Conservation (phyloP, 2,329 filamentous ascomycete genomes). For the Colletotrichum siamense region DNA sequence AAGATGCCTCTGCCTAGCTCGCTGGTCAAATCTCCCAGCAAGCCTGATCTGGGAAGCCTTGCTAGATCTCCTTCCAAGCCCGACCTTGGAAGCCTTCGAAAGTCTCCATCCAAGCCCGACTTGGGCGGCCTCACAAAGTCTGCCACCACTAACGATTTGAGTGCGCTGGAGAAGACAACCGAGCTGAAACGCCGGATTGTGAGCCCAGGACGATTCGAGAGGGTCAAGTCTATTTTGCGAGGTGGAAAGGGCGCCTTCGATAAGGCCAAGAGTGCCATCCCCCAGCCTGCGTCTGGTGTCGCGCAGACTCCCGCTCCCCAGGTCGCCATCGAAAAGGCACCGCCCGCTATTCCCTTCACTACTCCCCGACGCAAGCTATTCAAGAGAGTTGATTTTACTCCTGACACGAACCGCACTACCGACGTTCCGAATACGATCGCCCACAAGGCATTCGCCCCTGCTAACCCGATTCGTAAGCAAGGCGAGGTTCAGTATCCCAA, state of each 20-base stretch:
- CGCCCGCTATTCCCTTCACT: constrained; percentile 59
- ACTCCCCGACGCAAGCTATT: constrained; percentile 70
- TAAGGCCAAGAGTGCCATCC: constrained; percentile 53
- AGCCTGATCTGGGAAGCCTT: constrained; percentile 11
- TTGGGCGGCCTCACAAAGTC: constrained; percentile 51
- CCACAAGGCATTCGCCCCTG: constrained; percentile 56
- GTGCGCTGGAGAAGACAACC: constrained; percentile 33
- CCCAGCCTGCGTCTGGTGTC: constrained; percentile 41
- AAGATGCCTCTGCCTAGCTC: constrained; percentile 60
- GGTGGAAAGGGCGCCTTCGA: constrained; percentile 40
- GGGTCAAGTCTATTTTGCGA: constrained; percentile 63
- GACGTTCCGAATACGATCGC: constrained; percentile 41
- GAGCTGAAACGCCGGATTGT: constrained; percentile 43
- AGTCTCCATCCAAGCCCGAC: constrained; percentile 58
- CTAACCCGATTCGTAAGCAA: constrained; percentile 35
- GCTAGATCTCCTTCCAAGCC: constrained; percentile 59
- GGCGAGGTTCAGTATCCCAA: constrained; percentile 38
- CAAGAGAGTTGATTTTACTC: constrained; percentile 84
- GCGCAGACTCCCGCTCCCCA: constrained; percentile 54
- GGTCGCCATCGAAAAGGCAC: constrained; percentile 51
- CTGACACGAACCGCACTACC: constrained; percentile 62
- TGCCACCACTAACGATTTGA: constrained; percentile 54
- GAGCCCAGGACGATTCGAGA: constrained; percentile 58
- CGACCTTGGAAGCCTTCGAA: constrained; percentile 41
- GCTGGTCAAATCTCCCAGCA: constrained; percentile 24